Base-by-base conservation (phyloP, 371 early-diverging fungal species). In the Syncephalastrum sp. region DNA sequence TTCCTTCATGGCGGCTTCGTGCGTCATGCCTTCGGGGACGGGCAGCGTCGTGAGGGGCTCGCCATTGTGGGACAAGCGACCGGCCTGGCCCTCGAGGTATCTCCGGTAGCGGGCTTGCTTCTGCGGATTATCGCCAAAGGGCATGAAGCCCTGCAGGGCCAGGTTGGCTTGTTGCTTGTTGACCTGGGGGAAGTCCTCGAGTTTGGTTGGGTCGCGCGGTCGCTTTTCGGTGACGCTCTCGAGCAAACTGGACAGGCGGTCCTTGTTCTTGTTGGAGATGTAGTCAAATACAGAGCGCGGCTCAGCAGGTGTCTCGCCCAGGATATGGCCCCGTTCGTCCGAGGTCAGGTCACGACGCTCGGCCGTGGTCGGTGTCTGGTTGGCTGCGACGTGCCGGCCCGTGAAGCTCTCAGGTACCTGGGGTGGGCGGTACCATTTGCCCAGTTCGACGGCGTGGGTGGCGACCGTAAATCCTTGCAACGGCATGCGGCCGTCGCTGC, bases 131-230 rank as follows among this genome's bases (percentile, higher is more conserved):
- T 83, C 86, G 5, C 82, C 84, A 77, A 93, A 95, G 4, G 95
- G 95, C 70, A 92, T 91, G 64, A 89, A 95, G 3, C 94, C 95
- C 59, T 81, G 74, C 29, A 94, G 59, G 0, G 95, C 95, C 3
- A 84, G 81, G 50, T 76, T 47, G 0, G 94, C 94, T 3, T 79
- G 74, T 5, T 77, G 74, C 60, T 84, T 84, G 5, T 86, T 75
- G n/a, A 91, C 75, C 23, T 60, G 65, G 0, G 87, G 83, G 15
- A 75, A 79, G n/a, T 74, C 67, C n/a, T 68, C 19, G 12, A 74
- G 44, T 56, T 74, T 64, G 19, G 68, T 64, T 55, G 57, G 66
- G 57, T 66, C 68, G 17, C 51, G 67, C 6, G 59, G 54, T 1
- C 60, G 63, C 17, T 68, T 59, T 33, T 66, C 64, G 2, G 68